Evolutionary conservation across 768 basidiomycete species (phyloP).

Genomic region (Clavulina sp.): DNA sequence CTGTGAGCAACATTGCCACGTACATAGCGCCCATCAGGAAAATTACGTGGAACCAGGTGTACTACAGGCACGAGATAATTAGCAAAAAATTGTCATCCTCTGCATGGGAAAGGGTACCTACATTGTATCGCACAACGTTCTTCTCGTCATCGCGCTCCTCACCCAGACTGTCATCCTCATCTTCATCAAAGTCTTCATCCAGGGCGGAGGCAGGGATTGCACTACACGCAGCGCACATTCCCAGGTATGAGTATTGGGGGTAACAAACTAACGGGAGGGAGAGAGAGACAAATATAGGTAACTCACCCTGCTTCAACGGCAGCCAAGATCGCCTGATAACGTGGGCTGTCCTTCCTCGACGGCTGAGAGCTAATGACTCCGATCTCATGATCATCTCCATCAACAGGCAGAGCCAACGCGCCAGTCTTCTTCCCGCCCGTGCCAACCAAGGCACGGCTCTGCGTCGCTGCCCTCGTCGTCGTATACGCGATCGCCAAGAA

Average conservation of each 20-base stretch:
- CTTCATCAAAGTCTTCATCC: constrained; percentile 46
- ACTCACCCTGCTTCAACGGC: constrained; percentile 93
- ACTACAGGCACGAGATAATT: constrained; percentile 30
- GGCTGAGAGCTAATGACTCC: constrained; percentile 73
- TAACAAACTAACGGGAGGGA: no score
- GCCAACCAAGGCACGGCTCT: constrained; percentile 78
- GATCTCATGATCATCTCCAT: constrained; percentile 44
- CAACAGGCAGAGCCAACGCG: constrained; percentile 43
- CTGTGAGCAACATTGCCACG: constrained; percentile 88
- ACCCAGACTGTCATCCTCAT: constrained; percentile 32
- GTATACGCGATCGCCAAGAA: constrained; percentile 98
- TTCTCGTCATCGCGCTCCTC: constrained; percentile 85
- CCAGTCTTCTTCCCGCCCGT: constrained; percentile 39
- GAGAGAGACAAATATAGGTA: constrained; percentile 13
- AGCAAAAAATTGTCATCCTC: neutral
- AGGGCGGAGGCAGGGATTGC: constrained; percentile 89
- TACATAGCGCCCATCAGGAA: constrained; percentile 96
- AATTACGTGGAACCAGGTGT: constrained; percentile 97
- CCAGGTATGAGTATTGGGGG: neutral
- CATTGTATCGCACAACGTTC: constrained; percentile 86
- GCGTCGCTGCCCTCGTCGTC: constrained; percentile 88
- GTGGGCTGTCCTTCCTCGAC: constrained; percentile 61
- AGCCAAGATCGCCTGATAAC: constrained; percentile 86
- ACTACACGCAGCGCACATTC: constrained; percentile 21
- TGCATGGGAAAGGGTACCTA: constrained; percentile 23